Conservation (phyloP, 805 yeast species). For the Yarrowia sp. region DNA sequence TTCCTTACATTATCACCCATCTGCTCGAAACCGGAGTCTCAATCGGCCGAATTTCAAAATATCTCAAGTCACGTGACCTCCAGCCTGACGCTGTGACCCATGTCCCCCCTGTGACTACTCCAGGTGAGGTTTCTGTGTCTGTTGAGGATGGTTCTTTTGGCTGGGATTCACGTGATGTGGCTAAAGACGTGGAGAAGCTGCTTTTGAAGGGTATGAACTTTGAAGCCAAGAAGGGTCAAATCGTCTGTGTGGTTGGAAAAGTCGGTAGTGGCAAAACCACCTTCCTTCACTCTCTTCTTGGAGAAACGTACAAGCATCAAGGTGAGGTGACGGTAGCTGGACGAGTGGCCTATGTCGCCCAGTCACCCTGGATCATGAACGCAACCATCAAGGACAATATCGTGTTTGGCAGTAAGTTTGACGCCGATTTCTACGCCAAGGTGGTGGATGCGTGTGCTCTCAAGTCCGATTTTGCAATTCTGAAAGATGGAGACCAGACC, state of each 20-base stretch:
- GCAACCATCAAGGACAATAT: slow-evolving; percentile 89
- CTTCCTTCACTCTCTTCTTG: slow-evolving; percentile 73
- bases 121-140: slow-evolving; percentile 62
- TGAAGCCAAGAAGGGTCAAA: slow-evolving; percentile 70
- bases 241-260: slow-evolving; percentile 81
- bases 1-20: slow-evolving; percentile 58
- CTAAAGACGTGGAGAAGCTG: slow-evolving; percentile 40
- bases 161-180: slow-evolving; percentile 59
- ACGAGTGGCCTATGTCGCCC: slow-evolving; percentile 81
- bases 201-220: slow-evolving; percentile 58
- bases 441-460: slow-evolving; percentile 91
- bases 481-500: slow-evolving; percentile 90
- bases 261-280: slow-evolving; percentile 90
- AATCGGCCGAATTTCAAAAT: slow-evolving; percentile 55
- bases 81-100: slow-evolving; percentile 53
- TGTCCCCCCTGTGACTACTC: slow-evolving; percentile 47
- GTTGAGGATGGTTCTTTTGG: slow-evolving; percentile 42
- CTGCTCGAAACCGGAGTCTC: slow-evolving; percentile 52
- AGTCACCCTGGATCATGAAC: slow-evolving; percentile 91
- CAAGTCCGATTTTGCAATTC: slow-evolving; percentile 72
- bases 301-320: slow-evolving; percentile 72
- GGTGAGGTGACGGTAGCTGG: slow-evolving; percentile 76
- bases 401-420: slow-evolving; percentile 84
- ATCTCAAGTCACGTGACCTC: slow-evolving; percentile 55
- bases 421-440: slow-evolving; percentile 77